Evolutionary conservation across 2,329 filamentous ascomycete species (phyloP), one percentile per base, ranked within the genome.

Genomic region (Neophaeococcomyces aloes): DNA sequence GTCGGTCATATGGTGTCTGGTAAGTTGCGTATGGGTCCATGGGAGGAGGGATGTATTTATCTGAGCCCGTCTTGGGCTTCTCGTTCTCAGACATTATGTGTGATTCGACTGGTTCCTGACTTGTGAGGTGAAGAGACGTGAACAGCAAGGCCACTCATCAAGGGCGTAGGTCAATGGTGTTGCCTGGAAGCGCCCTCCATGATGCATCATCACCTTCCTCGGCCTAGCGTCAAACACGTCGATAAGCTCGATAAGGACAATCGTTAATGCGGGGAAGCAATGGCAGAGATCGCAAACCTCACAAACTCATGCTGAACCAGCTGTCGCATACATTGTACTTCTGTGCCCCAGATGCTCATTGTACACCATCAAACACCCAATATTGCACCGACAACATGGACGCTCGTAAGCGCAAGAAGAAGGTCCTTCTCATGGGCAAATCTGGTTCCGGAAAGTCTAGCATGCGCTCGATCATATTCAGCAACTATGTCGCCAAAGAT

Each of bases 381-480:
- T 36, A 19, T 14, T n/a, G 13, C 10, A 38, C 39, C 18, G 18
- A 3, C 39, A 59, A 21, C 32, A 68, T 68, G 65, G 66, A 68
- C 52, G 57, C 58, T 17, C 63, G 66, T 30, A 69, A 69, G 57
- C 85, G 86, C 71, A 88, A 88, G 74, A 86, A 85, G 69, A 88
- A 88, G 74, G 83, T 88, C 40, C 71, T 88, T 38, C 70, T 88
- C 49, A 88, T 88, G 91, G 91, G 91, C 56, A 95, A 95, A 70
- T 94, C 86, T 50, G 91, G 91, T 43, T 94, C 89, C 0, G 91
- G 91, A 44, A 98, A 98, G 67, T 95, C 88, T 32, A 95, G 87
- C 45, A 98, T 98, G 91, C 78, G 91, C 52, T 91, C 84, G 59
- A 96, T 98, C 60, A 95, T 98, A 62, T 98, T 98, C 67, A 94